Percentiles rank a stretch among this genome's conserved stretches.
Conservation (phyloP, 2,329 filamentous ascomycete genomes). For the Colletotrichum liaoningense region DNA sequence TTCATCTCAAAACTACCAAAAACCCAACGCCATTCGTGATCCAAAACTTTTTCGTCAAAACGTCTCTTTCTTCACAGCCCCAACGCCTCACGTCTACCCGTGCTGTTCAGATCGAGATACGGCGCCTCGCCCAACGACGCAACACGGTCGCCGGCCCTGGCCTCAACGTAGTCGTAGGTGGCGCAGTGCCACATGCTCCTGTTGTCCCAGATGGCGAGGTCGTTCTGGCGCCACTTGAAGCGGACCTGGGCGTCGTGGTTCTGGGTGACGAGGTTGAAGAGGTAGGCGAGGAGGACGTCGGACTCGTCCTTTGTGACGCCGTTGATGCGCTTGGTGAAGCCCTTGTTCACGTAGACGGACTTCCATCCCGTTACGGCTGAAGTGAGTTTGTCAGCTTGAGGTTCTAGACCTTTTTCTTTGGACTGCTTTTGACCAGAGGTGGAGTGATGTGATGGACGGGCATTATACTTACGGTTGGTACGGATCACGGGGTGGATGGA, state of each 20-base stretch:
- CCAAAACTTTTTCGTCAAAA: not conserved
- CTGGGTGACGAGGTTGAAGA: slow-evolving; percentile 60
- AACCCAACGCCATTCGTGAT: slow-evolving; percentile 11
- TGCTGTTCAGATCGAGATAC: slow-evolving; percentile 52
- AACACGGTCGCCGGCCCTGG: slow-evolving; percentile 54
- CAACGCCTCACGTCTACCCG: slow-evolving; percentile 52
- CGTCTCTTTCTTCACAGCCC: slow-evolving; percentile 27
- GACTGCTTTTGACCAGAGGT: not conserved
- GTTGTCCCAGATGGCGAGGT: slow-evolving; percentile 76
- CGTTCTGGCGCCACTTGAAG: slow-evolving; percentile 64
- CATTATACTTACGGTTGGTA: slow-evolving; percentile 58
- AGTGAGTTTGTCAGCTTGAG: slow-evolving; percentile 1
- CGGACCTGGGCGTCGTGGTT: slow-evolving; percentile 70
- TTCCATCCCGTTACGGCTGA: slow-evolving; percentile 67
- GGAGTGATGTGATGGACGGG: no score
- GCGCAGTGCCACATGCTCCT: slow-evolving; percentile 62
- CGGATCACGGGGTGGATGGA: slow-evolving; percentile 66
- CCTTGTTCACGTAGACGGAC: slow-evolving; percentile 61
- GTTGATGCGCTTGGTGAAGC: slow-evolving; percentile 66
- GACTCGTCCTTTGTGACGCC: slow-evolving; percentile 66
- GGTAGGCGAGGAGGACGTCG: slow-evolving; percentile 60
- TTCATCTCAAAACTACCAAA: not conserved
- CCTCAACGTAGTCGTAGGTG: slow-evolving; percentile 69
- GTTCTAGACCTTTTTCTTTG: not conserved
- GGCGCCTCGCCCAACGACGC: slow-evolving; percentile 56